Conservation (phyloP, 768 basidiomycete species). For the Wakefieldia striispora region DNA sequence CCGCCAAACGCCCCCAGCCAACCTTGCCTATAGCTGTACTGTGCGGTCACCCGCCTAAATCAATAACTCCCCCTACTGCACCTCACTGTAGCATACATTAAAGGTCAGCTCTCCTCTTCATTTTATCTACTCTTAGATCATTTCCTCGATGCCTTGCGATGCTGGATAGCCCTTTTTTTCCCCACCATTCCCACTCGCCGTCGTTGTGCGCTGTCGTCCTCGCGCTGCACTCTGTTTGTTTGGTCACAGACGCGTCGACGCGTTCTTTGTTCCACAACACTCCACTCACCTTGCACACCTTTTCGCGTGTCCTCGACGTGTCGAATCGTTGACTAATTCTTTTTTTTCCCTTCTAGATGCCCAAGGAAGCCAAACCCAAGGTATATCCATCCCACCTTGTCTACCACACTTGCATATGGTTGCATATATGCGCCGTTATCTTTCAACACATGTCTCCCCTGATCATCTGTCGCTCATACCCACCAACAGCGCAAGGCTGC, state of each 20-base stretch:
- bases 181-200: conserved; percentile 21
- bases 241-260: conserved; percentile 39
- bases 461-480: conserved; percentile 7
- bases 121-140: conserved; percentile 23
- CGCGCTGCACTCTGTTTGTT: conserved; percentile 32
- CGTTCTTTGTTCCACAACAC: conserved; percentile 27
- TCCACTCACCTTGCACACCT: conserved; percentile 29
- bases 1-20: conserved; percentile 36
- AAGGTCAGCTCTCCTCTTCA: conserved; percentile 26
- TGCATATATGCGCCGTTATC: conserved; percentile 18
- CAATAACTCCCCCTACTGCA: conserved; percentile 22
- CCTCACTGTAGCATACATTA: conserved; percentile 28
- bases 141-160: conserved; percentile 24
- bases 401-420: conserved; percentile 2
- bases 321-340: conserved; percentile 36
- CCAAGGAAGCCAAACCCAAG: conserved; percentile 74
- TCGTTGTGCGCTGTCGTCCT: conserved; percentile 22
- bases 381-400: conserved; percentile 38
- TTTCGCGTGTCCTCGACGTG: conserved; percentile 38
- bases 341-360: conserved; percentile 56
- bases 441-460: conserved; percentile 5
- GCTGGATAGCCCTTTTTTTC: conserved; percentile 4
- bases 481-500: conserved; percentile 66
- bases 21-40: conserved; percentile 39
- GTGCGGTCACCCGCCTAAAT: conserved; percentile 35